Conservation (phyloP, 345 rosid genomes). For the Eucalyptus curtisii region DNA sequence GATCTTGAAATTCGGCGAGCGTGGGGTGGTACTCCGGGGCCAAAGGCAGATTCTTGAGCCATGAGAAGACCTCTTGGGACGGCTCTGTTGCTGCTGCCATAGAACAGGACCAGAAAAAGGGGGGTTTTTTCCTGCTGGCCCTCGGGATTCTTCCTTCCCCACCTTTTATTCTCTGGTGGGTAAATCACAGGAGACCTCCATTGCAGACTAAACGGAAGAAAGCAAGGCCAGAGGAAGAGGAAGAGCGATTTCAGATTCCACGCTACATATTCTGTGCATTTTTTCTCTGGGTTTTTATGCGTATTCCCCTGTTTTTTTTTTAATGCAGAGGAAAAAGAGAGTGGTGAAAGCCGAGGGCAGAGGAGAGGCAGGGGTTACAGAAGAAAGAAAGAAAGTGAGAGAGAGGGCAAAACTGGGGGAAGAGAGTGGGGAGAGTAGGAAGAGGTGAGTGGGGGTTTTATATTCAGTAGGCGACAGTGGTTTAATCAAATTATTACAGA, state of each 20-base stretch:
- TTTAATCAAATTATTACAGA: not conserved
- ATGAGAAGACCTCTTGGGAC: conserved; percentile 56
- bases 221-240: not conserved
- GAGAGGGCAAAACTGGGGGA: conserved; percentile 8
- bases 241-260: not conserved
- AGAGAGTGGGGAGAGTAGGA: not conserved
- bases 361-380: conserved; percentile 20
- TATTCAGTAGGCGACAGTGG: not conserved
- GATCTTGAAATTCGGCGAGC: conserved; percentile 91
- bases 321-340: conserved; percentile 14
- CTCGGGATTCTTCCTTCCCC: not conserved
- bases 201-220: not conserved
- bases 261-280: not conserved
- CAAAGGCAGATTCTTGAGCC: conserved; percentile 81
- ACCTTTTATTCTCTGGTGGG: not conserved
- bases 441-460: not conserved
- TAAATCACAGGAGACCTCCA: not conserved
- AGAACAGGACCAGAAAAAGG: not conserved
- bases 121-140: not conserved
- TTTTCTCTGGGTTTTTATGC: not conserved
- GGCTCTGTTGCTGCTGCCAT: conserved; percentile 13
- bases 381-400: not conserved
- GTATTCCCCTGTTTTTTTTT: conserved; percentile 1
- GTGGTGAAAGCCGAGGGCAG: conserved; percentile 19
- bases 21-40: conserved; percentile 96